Evolutionary conservation across 345 rosid genomes (phyloP).

Genomic region (Moricandia moricandioides): DNA sequence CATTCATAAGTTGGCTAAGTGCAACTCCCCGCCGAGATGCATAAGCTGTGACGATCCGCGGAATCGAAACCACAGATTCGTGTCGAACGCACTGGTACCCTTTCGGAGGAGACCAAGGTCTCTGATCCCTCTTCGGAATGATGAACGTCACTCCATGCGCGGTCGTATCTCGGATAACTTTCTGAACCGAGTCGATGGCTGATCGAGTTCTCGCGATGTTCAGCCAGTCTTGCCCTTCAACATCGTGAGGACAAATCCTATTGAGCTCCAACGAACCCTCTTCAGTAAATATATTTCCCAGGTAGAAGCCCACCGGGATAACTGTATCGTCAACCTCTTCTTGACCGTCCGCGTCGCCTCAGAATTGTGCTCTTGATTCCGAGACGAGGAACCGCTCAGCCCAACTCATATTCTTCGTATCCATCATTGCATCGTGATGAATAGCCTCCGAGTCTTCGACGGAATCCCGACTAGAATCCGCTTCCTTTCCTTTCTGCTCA

Average conservation of each 20-base stretch:
- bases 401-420: background rate
- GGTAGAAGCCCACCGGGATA: too few species aligned
- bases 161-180: background rate
- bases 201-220: too few species aligned
- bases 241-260: too few species aligned
- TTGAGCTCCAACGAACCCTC: too few species aligned
- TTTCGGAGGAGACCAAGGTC: background rate
- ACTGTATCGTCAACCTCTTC: background rate
- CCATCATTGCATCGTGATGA: background rate
- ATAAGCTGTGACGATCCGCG: background rate
- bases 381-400: background rate
- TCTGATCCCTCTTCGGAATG: background rate
- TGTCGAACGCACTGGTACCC: background rate
- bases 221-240: too few species aligned
- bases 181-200: background rate
- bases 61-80: background rate
- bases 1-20: too few species aligned
- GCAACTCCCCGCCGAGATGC: background rate
- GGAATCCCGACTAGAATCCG: background rate
- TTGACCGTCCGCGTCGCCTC: background rate
- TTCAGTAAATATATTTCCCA: too few species aligned
- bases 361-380: background rate
- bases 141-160: background rate
- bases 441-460: background rate
- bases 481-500: background rate